Conservation (phyloP, 768 basidiomycete genomes). For the Steccherinum ochraceum region DNA sequence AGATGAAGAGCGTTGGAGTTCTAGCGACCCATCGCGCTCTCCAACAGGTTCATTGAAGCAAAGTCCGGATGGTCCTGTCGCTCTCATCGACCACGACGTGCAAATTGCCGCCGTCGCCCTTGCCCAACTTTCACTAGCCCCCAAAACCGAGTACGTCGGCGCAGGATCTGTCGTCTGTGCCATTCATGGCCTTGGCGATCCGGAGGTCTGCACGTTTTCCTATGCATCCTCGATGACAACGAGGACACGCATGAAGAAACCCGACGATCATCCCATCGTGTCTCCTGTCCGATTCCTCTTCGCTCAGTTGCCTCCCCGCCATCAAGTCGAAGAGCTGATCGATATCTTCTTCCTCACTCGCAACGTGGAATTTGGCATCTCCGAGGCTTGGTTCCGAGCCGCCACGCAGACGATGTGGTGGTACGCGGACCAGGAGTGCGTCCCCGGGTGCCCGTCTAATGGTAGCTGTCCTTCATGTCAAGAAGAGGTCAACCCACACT, state of each 20-base stretch:
- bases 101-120: constrained; percentile 36
- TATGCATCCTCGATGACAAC: constrained; percentile 32
- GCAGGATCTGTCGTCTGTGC: constrained; percentile 41
- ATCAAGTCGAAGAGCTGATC: constrained; percentile 12
- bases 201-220: constrained; percentile 28
- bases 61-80: constrained; percentile 10
- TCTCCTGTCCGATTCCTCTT: constrained; percentile 28
- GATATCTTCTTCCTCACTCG: constrained; percentile 35
- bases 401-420: constrained; percentile 41
- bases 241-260: constrained; percentile 1
- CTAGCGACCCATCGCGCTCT: too few species aligned
- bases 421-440: constrained; percentile 24
- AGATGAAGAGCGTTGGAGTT: background rate
- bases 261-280: constrained; percentile 1
- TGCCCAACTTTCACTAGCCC: constrained; percentile 37
- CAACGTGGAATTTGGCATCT: constrained; percentile 48
- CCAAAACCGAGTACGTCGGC: constrained; percentile 42
- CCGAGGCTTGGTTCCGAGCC: constrained; percentile 41
- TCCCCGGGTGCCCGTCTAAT: constrained; percentile 17
- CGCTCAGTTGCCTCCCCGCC: constrained; percentile 17
- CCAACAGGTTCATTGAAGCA: background rate
- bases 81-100: constrained; percentile 23
- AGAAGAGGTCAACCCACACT: constrained; percentile 41
- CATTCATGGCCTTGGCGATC: constrained; percentile 36
- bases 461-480: constrained; percentile 18